Conservation (phyloP, 2,329 filamentous ascomycete genomes). For the Aspergillus luchuensis region DNA sequence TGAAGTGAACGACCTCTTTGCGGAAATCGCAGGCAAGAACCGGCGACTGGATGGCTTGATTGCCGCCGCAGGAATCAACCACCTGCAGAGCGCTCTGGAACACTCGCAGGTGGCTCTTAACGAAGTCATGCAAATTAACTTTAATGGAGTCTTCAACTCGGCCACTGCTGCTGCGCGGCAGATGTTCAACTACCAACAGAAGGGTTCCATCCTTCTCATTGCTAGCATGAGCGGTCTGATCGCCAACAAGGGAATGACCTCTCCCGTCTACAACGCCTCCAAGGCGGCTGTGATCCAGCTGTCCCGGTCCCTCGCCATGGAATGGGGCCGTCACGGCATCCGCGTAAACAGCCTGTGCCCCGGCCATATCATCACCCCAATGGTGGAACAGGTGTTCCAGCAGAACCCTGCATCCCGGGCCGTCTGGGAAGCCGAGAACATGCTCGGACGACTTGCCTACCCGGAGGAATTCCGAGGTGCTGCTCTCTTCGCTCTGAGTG, state of each 20-base stretch:
- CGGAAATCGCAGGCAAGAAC: slow-evolving; percentile 37
- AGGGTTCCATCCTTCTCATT: slow-evolving; percentile 53
- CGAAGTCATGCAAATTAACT: slow-evolving; percentile 53
- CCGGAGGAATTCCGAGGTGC: slow-evolving; percentile 65
- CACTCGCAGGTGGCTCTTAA: slow-evolving; percentile 44
- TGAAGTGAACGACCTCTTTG: slow-evolving; percentile 39
- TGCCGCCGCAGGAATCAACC: slow-evolving; percentile 48
- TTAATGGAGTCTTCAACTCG: slow-evolving; percentile 52
- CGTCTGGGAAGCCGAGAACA: slow-evolving; percentile 50
- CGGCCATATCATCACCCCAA: slow-evolving; percentile 63
- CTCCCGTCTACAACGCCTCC: slow-evolving; percentile 54
- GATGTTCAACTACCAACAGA: slow-evolving; percentile 53
- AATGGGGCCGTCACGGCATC: slow-evolving; percentile 55
- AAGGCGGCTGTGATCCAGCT: slow-evolving; percentile 59
- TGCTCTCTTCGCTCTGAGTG: slow-evolving; percentile 67
- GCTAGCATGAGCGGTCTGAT: slow-evolving; percentile 56
- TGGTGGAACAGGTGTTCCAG: slow-evolving; percentile 79
- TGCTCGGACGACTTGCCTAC: slow-evolving; percentile 57
- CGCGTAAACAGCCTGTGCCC: slow-evolving; percentile 58
- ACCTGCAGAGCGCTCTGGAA: slow-evolving; percentile 45
- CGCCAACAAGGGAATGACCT: slow-evolving; percentile 51
- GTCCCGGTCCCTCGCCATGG: slow-evolving; percentile 53
- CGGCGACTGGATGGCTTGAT: slow-evolving; percentile 45
- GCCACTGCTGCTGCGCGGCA: slow-evolving; percentile 52
- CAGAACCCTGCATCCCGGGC: slow-evolving; percentile 65